Conservation (phyloP, 2,329 filamentous ascomycete species). For the Fusarium algeriense region DNA sequence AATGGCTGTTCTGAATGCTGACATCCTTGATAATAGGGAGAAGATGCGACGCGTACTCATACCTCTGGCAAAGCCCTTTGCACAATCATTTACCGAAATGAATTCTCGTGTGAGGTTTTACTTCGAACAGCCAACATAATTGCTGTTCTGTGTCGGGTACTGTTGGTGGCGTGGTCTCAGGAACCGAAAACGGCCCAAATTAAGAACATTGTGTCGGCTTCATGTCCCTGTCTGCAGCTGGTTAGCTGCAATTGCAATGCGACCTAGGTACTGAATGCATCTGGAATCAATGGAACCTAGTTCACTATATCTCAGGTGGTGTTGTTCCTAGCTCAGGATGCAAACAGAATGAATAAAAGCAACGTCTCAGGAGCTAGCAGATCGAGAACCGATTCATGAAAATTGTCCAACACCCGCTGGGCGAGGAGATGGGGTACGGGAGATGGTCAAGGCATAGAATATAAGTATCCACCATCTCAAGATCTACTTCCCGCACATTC, state of each 20-base stretch:
- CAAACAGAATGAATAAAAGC: neutral
- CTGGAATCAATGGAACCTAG: accelerated
- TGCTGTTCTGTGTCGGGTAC: neutral
- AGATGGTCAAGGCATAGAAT: accelerated
- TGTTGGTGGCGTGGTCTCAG: neutral
- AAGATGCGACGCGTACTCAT: too few species aligned
- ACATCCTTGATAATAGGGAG: neutral
- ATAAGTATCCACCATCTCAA: neutral
- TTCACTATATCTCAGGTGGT: neutral
- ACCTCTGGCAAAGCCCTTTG: too few species aligned
- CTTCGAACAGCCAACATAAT: too few species aligned
- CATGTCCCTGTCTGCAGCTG: neutral
- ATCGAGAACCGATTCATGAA: neutral
- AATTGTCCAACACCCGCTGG: accelerated
- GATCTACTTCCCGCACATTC: neutral
- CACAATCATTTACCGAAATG: too few species aligned
- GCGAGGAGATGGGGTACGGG: accelerated
- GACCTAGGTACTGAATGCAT: neutral
- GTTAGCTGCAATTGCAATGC: neutral
- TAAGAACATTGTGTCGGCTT: too few species aligned
- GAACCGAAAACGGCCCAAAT: neutral
- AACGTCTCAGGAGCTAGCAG: neutral
- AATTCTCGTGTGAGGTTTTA: too few species aligned
- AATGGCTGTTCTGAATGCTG: neutral
- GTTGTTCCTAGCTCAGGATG: neutral